These are phyloP conservation scores for Clarireedia hainanense DNA, from an alignment of 2,329 filamentous ascomycete genomes.

Conservation along the genomic window DNA sequence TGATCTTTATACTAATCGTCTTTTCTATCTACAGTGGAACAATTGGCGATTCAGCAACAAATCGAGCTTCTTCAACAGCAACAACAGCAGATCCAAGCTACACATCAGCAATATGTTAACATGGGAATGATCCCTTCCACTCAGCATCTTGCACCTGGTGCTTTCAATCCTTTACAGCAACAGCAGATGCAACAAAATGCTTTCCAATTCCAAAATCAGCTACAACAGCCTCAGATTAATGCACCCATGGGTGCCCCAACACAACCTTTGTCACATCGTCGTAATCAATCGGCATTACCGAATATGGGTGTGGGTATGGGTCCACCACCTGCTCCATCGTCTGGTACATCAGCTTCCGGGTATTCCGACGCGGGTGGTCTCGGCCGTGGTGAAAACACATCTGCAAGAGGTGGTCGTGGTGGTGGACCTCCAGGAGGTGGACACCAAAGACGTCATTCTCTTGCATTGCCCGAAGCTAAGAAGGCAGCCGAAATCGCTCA, in stretches of 20 bases:
- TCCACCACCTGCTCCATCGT: slow-evolving; percentile 83
- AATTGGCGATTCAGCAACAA: slow-evolving; percentile 95
- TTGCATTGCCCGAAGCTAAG: slow-evolving; percentile 91
- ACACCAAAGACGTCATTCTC: slow-evolving; percentile 88
- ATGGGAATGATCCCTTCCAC: slow-evolving; percentile 90
- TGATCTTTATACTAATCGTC: neutral
- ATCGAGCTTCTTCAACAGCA: slow-evolving; percentile 96
- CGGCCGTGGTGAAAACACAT: slow-evolving; percentile 52
- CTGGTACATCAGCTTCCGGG: slow-evolving; percentile 66
- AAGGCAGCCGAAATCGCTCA: slow-evolving; percentile 95
- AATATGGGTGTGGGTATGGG: slow-evolving; percentile 67
- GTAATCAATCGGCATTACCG: slow-evolving; percentile 94
- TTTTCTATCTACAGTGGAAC: slow-evolving; percentile 64
- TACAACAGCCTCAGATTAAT: slow-evolving; percentile 64
- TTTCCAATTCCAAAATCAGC: slow-evolving; percentile 83
- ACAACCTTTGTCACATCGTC: slow-evolving; percentile 81
- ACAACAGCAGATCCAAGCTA: slow-evolving; percentile 94
- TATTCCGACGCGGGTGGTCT: slow-evolving; percentile 75
- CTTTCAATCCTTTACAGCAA: slow-evolving; percentile 70
- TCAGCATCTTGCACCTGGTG: slow-evolving; percentile 63
- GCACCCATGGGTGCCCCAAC: slow-evolving; percentile 67
- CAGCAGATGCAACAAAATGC: slow-evolving; percentile 66
- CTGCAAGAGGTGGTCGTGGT: slow-evolving; percentile 63
- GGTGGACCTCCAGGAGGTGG: slow-evolving; percentile 62
- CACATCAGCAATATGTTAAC: slow-evolving; percentile 95